These are phyloP conservation scores for Neonectria punicea DNA, from an alignment of 2,329 filamentous ascomycete genomes.

Conservation along the genomic window DNA sequence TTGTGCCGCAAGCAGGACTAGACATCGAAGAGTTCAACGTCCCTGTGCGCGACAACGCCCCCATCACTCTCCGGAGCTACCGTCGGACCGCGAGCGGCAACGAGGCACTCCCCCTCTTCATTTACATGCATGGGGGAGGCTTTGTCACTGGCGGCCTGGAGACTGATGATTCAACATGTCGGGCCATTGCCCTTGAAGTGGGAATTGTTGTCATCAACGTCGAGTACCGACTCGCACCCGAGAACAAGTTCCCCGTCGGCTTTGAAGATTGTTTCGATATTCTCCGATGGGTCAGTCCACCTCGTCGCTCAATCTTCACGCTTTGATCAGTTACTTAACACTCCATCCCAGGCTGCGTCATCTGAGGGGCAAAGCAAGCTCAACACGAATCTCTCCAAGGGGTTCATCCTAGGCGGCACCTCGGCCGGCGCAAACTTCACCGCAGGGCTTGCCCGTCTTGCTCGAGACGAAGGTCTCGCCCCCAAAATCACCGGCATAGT, in stretches of 20 bases:
- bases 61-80: conserved; percentile 38
- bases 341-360: conserved; percentile 30
- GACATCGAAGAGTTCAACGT: conserved; percentile 39
- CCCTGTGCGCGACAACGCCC: conserved; percentile 29
- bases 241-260: conserved; percentile 58
- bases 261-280: conserved; percentile 59
- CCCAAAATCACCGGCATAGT: conserved; percentile 58
- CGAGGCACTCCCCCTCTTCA: conserved; percentile 30
- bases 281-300: conserved; percentile 38
- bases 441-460: conserved; percentile 55
- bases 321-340: conserved; percentile 1
- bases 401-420: conserved; percentile 62
- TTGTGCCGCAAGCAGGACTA: conserved; percentile 34
- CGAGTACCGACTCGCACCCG: conserved; percentile 62
- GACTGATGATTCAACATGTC: conserved; percentile 42
- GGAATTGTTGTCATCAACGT: conserved; percentile 55
- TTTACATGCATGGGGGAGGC: conserved; percentile 43
- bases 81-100: conserved; percentile 19
- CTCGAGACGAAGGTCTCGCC: conserved; percentile 48
- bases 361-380: conserved; percentile 44
- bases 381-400: conserved; percentile 53
- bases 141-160: conserved; percentile 42
- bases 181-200: conserved; percentile 36
- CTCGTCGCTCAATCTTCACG: background rate
- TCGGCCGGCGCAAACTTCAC: conserved; percentile 64